Evolutionary conservation across 2,329 filamentous ascomycete genomes (phyloP).

Genomic region (Cladosporium sp.): DNA sequence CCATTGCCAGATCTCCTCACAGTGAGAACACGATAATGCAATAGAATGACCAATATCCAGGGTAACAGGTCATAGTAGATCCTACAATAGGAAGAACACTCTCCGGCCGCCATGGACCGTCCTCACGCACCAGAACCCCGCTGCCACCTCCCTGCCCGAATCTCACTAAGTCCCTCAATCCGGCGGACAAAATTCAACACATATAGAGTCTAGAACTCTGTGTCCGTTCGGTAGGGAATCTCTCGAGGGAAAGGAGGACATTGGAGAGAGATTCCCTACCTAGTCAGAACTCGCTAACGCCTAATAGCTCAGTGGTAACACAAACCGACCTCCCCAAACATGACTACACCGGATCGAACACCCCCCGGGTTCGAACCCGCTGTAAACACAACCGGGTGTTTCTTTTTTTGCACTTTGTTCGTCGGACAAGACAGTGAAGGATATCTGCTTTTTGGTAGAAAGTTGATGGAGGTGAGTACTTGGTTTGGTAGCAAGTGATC

Average conservation of each 20-base stretch:
- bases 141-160: not conserved
- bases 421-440: not conserved
- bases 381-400: not conserved
- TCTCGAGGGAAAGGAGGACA: constrained; percentile 1
- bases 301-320: not conserved
- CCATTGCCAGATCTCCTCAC: not conserved
- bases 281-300: constrained; percentile 5
- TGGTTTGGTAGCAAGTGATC: not conserved
- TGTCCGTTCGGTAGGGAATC: not conserved
- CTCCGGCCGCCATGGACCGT: not conserved
- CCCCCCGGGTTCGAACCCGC: not conserved
- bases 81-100: not conserved
- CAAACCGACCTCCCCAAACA: not conserved
- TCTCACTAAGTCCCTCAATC: not conserved
- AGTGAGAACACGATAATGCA: not conserved
- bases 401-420: not conserved
- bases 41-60: not conserved
- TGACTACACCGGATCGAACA: constrained; percentile 1
- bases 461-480: not conserved
- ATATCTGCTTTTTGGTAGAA: not conserved
- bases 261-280: not conserved
- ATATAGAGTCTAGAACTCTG: not conserved
- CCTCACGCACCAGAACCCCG: not conserved
- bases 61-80: not conserved
- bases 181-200: not conserved